Evolutionary conservation across 805 yeast genomes (phyloP).

Genomic region (Starmerella stigmatis): DNA sequence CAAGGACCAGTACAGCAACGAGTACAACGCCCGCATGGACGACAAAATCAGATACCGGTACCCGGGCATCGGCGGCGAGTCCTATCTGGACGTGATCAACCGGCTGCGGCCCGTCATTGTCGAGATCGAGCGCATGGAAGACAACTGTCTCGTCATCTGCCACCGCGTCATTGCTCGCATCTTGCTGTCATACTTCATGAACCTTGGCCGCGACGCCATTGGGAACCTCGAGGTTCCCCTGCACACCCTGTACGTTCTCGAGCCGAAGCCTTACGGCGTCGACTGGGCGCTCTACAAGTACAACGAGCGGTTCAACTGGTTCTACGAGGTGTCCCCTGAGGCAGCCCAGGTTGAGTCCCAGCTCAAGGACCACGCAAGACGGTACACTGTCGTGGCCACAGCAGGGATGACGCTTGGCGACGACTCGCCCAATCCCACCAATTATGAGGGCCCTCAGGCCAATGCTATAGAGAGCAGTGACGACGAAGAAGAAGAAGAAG

Average conservation of each 20-base stretch:
- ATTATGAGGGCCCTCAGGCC: constrained; percentile 2
- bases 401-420: constrained; percentile 24
- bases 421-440: constrained; percentile 2
- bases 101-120: constrained; percentile 81
- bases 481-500: constrained; percentile 12
- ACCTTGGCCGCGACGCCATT: constrained; percentile 61
- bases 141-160: constrained; percentile 70
- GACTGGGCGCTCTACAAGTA: constrained; percentile 86
- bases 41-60: constrained; percentile 80
- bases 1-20: constrained; percentile 58
- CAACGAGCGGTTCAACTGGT: constrained; percentile 68
- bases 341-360: constrained; percentile 24
- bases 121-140: constrained; percentile 84
- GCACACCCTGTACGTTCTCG: constrained; percentile 81
- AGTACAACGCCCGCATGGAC: constrained; percentile 61
- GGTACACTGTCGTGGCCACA: constrained; percentile 26
- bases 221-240: constrained; percentile 88
- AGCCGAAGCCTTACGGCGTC: constrained; percentile 91
- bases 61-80: constrained; percentile 97
- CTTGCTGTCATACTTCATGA: constrained; percentile 77
- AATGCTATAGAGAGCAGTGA: constrained; percentile 2
- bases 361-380: constrained; percentile 23
- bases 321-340: constrained; percentile 45
- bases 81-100: constrained; percentile 85
- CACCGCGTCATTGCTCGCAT: constrained; percentile 89